A percentile compares a stretch with the other conserved stretches of the same genome.
Conservation (phyloP, 2,329 filamentous ascomycete species). For the Penicillium sp. region DNA sequence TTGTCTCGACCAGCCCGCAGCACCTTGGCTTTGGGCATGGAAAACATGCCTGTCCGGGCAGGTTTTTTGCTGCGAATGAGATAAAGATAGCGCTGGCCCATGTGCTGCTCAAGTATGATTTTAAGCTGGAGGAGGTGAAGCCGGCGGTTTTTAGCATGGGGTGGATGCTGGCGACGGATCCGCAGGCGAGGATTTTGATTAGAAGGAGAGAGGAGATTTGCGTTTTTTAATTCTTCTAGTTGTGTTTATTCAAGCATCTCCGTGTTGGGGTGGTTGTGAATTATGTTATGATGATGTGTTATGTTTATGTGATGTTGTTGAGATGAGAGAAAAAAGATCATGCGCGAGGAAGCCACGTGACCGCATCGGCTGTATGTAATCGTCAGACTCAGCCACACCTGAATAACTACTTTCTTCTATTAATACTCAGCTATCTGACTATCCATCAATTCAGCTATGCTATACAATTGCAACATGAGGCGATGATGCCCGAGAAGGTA, state of each 20-base stretch:
- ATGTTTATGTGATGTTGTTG: too few species aligned
- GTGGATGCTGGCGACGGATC: slow-evolving; percentile 1
- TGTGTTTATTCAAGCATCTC: background rate
- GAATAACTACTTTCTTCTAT: too few species aligned
- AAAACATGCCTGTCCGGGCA: slow-evolving; percentile 41
- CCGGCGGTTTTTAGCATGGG: slow-evolving; percentile 1
- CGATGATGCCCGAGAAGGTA: background rate
- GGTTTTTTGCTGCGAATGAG: slow-evolving; percentile 27
- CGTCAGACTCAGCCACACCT: background rate
- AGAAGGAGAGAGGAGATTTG: slow-evolving; percentile 12
- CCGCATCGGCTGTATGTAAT: background rate
- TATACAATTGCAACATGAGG: too few species aligned
- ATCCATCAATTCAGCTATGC: too few species aligned
- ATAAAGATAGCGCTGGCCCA: slow-evolving; percentile 26
- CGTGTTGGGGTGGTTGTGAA: too few species aligned
- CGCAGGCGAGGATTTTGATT: slow-evolving; percentile 3
- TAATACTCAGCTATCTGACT: too few species aligned
- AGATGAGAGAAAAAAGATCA: too few species aligned
- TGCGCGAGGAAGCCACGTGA: background rate
- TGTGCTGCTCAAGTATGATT: slow-evolving; percentile 29
- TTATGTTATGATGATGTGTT: too few species aligned
- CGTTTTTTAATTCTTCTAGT: background rate
- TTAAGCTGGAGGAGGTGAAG: slow-evolving; percentile 5
- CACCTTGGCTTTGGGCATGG: slow-evolving; percentile 58
- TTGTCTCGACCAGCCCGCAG: slow-evolving; percentile 52